Percentiles rank a stretch among this genome's conserved stretches.
Conservation (phyloP, 208 protist genomes). For the Leptomonas seymouri region DNA sequence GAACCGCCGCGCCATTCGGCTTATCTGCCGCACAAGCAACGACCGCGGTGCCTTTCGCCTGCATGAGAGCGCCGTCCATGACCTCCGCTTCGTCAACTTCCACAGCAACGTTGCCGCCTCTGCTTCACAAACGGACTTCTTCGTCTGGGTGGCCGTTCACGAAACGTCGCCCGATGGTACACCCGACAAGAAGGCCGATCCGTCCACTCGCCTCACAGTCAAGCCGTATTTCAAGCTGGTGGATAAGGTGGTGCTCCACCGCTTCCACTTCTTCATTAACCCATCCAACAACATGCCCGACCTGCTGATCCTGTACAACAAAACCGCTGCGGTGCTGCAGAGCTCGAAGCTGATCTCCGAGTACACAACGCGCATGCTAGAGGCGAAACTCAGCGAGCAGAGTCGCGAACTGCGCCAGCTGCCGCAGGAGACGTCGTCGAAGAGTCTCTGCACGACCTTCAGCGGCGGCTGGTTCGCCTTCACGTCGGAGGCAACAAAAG, state of each 20-base stretch:
- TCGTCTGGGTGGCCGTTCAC: constrained; percentile 75
- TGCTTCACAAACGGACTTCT: constrained; percentile 65
- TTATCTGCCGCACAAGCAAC: constrained; percentile 70
- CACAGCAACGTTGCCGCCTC: constrained; percentile 87
- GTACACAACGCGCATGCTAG: constrained; percentile 42
- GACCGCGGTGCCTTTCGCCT: constrained; percentile 48
- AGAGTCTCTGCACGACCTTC: constrained; percentile 61
- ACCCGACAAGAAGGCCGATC: constrained; percentile 11
- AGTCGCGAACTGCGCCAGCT: constrained; percentile 63
- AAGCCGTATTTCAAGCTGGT: constrained; percentile 78
- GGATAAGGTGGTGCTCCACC: constrained; percentile 63
- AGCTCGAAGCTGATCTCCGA: constrained; percentile 75
- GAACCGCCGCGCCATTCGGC: constrained; percentile 64
- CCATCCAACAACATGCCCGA: constrained; percentile 57
- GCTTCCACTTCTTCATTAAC: constrained; percentile 90
- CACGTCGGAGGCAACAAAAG: constrained; percentile 61
- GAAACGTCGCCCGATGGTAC: constrained; percentile 16
- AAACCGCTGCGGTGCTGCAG: constrained; percentile 69
- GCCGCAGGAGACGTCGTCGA: constrained; percentile 27
- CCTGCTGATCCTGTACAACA: constrained; percentile 76
- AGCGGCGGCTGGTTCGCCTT: constrained; percentile 87
- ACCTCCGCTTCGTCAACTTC: constrained; percentile 87
- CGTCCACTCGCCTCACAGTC: constrained; percentile 46
- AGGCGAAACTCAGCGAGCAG: constrained; percentile 53
- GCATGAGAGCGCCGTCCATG: constrained; percentile 64